Conservation (phyloP, 2,329 filamentous ascomycete genomes). For the Lasiodiplodia citricola region DNA sequence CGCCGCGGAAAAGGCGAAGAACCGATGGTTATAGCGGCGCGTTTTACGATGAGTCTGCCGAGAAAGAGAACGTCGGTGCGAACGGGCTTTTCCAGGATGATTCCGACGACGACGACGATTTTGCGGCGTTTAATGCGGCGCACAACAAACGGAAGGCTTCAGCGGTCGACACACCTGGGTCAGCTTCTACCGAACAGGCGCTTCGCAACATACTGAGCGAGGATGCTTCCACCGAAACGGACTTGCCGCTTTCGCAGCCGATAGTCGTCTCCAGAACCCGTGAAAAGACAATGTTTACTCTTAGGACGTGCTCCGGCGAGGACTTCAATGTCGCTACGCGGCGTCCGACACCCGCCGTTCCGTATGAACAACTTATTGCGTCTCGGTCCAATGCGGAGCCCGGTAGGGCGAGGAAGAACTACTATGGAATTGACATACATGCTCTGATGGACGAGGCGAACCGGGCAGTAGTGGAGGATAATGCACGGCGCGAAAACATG, state of each 20-base stretch:
- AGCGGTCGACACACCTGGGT: slow-evolving; percentile 13
- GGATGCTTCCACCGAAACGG: neutral
- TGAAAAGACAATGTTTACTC: slow-evolving; percentile 34
- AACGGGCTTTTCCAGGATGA: slow-evolving; percentile 46
- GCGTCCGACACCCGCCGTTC: slow-evolving; percentile 50
- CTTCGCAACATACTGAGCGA: neutral
- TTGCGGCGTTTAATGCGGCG: slow-evolving; percentile 47
- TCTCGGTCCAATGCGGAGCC: slow-evolving; percentile 67
- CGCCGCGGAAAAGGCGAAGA: slow-evolving; percentile 47
- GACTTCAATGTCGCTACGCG: slow-evolving; percentile 63
- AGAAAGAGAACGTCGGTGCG: slow-evolving; percentile 41
- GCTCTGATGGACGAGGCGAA: slow-evolving; percentile 74
- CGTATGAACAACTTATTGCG: slow-evolving; percentile 72
- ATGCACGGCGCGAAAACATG: slow-evolving; percentile 32
- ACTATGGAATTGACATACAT: slow-evolving; percentile 94
- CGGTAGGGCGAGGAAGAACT: slow-evolving; percentile 73
- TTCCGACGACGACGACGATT: slow-evolving; percentile 48
- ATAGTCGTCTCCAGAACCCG: neutral
- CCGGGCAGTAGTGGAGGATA: slow-evolving; percentile 59
- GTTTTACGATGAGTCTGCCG: slow-evolving; percentile 39
- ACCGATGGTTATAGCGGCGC: slow-evolving; percentile 37
- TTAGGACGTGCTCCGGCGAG: slow-evolving; percentile 62
- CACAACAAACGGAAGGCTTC: slow-evolving; percentile 42
- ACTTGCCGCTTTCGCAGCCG: slow-evolving; percentile 2
- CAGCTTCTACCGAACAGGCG: neutral